Evolutionary conservation across 345 rosid genomes (phyloP), one percentile per base, ranked within the genome.

Genomic region (Aurinia saxatilis): DNA sequence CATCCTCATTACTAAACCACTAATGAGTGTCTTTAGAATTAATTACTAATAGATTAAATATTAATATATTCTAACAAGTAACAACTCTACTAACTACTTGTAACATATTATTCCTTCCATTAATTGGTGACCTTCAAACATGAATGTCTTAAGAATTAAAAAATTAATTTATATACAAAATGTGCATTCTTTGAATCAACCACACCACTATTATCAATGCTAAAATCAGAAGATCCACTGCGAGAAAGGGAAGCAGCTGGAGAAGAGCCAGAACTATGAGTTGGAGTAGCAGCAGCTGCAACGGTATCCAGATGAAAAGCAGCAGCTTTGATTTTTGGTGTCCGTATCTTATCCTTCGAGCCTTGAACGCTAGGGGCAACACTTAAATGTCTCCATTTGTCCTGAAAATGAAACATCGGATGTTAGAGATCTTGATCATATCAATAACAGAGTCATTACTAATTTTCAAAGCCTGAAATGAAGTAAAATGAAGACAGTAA

Each of bases 341-440:
- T 51, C 67, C 84, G 75, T 41, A 68, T 54, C 77, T 77, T 86
- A 46, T 84, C 89, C 55, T 67, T 80, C 18, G 87, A 77, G 65
- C 84, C 81, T 76, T 72, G 81, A 57, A 75, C 76, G 46, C 80
- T 53, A 44, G 75, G 64, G 23, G 85, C 79, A 65, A 81, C 95
- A 58, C 79, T 78, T 75, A 90, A 49, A 60, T 90, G 84, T 40
- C 95, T 81, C 95, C 95, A 90, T 65, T 90, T 90, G 57, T 86
- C 96, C 96, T 90, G 16, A 7, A 44, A 52, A 59, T 37, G 37
- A 51, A 65, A 57, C 9, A 57, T 14, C 13, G 50, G 52, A 34
- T 70, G 44, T n/a, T 23, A 54, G 42, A 38, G 57, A 46, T 27
- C 60, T 27, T 68, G 41, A 5, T 61, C 29, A 30, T 53, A 67